Conservation (phyloP, 257 asterid genomes). For the Solanum etuberosum region DNA sequence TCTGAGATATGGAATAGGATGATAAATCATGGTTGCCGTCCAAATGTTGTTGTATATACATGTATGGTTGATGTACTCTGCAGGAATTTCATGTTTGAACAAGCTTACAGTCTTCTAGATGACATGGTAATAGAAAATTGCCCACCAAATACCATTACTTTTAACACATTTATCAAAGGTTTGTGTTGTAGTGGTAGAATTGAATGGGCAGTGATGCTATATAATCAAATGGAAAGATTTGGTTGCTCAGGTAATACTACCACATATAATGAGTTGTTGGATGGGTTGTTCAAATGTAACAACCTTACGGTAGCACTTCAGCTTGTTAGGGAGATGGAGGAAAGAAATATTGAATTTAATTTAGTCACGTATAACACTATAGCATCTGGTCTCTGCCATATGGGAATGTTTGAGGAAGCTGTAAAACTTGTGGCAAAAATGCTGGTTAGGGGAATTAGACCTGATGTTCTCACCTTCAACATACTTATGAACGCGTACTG, state of each 20-base stretch:
- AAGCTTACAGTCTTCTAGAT: constrained; percentile 51
- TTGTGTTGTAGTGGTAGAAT: constrained; percentile 47
- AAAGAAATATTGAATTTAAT: constrained; percentile 36
- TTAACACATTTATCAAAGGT: constrained; percentile 55
- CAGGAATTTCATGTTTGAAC: constrained; percentile 46
- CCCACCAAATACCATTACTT: constrained; percentile 59
- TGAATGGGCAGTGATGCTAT: constrained; percentile 60
- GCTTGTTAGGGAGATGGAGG: constrained; percentile 48
- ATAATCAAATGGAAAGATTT: constrained; percentile 48
- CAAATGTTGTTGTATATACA: constrained; percentile 73
- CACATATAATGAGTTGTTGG: constrained; percentile 61
- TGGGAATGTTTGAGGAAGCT: constrained; percentile 37
- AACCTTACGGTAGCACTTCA: constrained; percentile 25
- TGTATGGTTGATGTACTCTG: constrained; percentile 76
- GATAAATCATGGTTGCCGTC: constrained; percentile 41
- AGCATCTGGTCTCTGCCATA: constrained; percentile 36
- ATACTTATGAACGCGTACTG: constrained; percentile 43
- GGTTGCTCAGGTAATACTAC: constrained; percentile 37
- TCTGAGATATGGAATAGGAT: constrained; percentile 80
- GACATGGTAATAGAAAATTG: constrained; percentile 46
- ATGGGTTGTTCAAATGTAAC: constrained; percentile 39
- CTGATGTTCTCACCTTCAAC: constrained; percentile 49
- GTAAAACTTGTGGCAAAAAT: constrained; percentile 48
- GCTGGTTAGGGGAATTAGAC: constrained; percentile 46
- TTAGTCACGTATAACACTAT: constrained; percentile 62